Percentiles rank a stretch among this genome's conserved stretches.
These are phyloP conservation scores for Cucumis melo DNA, from an alignment of 306 rosid species.

Conservation along the genomic window DNA sequence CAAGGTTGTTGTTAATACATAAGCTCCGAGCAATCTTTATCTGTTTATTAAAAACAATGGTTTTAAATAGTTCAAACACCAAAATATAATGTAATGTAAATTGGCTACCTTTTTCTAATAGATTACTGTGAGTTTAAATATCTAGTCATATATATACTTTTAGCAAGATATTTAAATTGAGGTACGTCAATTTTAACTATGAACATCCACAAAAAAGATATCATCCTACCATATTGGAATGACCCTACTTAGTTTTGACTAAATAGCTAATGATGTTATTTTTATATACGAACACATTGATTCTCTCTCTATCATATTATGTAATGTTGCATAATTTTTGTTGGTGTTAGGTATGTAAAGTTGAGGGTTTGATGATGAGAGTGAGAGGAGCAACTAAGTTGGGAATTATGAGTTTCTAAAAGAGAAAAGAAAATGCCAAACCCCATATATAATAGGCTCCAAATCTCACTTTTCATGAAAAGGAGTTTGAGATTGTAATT, in stretches of 20 bases:
- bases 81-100: not conserved
- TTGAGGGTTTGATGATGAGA: not conserved
- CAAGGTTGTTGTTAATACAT: too few relatives aligned
- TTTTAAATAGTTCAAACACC: too few relatives aligned
- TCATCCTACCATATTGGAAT: not conserved
- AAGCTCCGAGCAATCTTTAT: too few relatives aligned
- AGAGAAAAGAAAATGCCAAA: not conserved
- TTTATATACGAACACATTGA: not conserved
- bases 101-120: not conserved
- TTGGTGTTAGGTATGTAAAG: not conserved
- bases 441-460: not conserved
- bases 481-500: not conserved
- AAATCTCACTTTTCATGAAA: conserved; percentile 5
- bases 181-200: not conserved
- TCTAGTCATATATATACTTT: not conserved
- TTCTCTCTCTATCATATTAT: not conserved
- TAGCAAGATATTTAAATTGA: not conserved
- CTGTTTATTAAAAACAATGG: too few relatives aligned
- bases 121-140: not conserved
- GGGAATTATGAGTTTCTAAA: not conserved
- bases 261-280: not conserved
- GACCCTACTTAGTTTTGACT: not conserved
- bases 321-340: not conserved
- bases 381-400: not conserved
- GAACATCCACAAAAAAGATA: not conserved